Percentiles rank a stretch among this genome's conserved stretches.
phyloP scores from a whole-genome alignment of 2,329 filamentous ascomycete species.

The Fusarium pseudocircinatum region DNA sequence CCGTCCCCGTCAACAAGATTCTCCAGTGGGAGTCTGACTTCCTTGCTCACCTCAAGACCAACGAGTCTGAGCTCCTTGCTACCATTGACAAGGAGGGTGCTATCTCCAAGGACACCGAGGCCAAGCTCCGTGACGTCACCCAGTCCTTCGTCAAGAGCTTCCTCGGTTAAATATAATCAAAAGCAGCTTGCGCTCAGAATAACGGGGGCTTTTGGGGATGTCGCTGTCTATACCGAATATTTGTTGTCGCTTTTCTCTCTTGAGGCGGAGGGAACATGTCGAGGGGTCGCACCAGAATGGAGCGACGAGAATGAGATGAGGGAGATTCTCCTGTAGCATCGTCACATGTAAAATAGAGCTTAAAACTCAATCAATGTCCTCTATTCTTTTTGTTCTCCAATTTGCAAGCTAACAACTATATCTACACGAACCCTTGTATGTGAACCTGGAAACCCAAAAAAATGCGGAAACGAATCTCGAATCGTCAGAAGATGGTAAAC shows the following conservation, averaged over 20 bases:
- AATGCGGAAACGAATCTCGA: neutral
- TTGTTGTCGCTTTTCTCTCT: conserved; percentile 59
- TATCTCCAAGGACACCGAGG: conserved; percentile 93
- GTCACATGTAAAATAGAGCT: conserved; percentile 72
- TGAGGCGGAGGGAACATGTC: conserved; percentile 56
- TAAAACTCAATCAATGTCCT: conserved; percentile 69
- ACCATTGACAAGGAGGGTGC: conserved; percentile 96
- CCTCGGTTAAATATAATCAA: conserved; percentile 60
- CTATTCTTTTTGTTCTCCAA: conserved; percentile 65
- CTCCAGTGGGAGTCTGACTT: conserved; percentile 95
- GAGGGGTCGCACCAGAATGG: conserved; percentile 58
- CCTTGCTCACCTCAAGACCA: conserved; percentile 89
- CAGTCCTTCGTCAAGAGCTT: conserved; percentile 94
- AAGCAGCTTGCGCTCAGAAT: conserved; percentile 45
- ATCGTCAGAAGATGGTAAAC: neutral
- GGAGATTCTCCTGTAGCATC: conserved; percentile 60
- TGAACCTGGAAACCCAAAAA: neutral
- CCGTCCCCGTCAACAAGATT: conserved; percentile 89
- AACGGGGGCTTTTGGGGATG: conserved; percentile 49
- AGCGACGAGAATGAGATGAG: conserved; percentile 56
- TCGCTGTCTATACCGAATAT: conserved; percentile 60
- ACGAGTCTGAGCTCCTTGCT: conserved; percentile 83
- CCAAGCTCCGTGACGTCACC: conserved; percentile 81
- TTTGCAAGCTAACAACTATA: neutral
- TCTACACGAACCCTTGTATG: neutral